Evolutionary conservation across 768 basidiomycete genomes (phyloP).

Genomic region (Lactifluus hygrophoroides): DNA sequence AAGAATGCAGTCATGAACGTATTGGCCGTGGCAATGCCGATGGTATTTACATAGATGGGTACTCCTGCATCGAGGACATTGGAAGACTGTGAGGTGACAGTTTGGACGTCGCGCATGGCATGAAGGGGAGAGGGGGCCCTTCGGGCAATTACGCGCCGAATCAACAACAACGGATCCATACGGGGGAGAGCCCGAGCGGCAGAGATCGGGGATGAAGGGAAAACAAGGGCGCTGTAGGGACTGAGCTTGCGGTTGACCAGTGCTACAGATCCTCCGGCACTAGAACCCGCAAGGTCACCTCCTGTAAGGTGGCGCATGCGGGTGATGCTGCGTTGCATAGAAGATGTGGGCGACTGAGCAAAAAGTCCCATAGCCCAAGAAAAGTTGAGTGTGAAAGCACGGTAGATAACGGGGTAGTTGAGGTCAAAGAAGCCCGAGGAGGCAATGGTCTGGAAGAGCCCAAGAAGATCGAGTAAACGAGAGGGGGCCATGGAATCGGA

Average conservation of each 20-base stretch:
- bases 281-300: slow-evolving; percentile 55
- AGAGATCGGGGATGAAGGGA: slow-evolving; percentile 6
- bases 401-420: slow-evolving; percentile 81
- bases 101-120: slow-evolving; percentile 40
- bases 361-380: slow-evolving; percentile 82
- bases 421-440: slow-evolving; percentile 71
- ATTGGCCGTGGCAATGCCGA: slow-evolving; percentile 77
- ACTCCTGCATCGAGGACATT: slow-evolving; percentile 74
- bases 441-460: slow-evolving; percentile 79
- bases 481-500: slow-evolving; percentile 55
- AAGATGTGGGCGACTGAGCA: slow-evolving; percentile 40
- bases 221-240: slow-evolving; percentile 50
- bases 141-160: background rate
- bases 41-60: slow-evolving; percentile 70
- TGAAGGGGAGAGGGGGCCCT: background rate
- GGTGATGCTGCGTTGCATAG: slow-evolving; percentile 71
- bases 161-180: slow-evolving; percentile 16
- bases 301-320: slow-evolving; percentile 78
- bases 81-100: slow-evolving; percentile 51
- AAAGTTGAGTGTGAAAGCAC: slow-evolving; percentile 78
- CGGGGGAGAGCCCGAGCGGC: slow-evolving; percentile 18
- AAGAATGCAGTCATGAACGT: slow-evolving; percentile 89
- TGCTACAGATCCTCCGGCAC: slow-evolving; percentile 52
- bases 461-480: slow-evolving; percentile 74
- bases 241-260: slow-evolving; percentile 76